Evolutionary conservation across 2,329 filamentous ascomycete genomes (phyloP).

Genomic region (Epicoccum nigrum): DNA sequence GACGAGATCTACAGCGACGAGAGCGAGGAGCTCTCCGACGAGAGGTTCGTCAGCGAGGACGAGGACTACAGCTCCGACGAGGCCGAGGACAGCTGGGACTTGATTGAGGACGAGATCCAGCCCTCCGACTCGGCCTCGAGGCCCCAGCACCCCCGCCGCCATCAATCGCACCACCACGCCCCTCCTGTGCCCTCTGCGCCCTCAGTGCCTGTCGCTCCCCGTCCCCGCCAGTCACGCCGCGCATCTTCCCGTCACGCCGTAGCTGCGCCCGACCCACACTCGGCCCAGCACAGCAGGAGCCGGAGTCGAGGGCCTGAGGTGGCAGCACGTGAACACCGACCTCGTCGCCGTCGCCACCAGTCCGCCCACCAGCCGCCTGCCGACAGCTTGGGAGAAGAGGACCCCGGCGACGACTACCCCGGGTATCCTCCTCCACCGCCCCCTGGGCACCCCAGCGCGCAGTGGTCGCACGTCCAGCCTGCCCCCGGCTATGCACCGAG

Average conservation of each 20-base stretch:
- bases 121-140: conserved; percentile 58
- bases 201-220: conserved; percentile 41
- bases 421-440: conserved; percentile 44
- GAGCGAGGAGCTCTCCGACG: conserved; percentile 30
- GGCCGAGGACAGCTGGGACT: conserved; percentile 31
- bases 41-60: conserved; percentile 1
- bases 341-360: conserved; percentile 41
- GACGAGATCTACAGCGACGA: conserved; percentile 29
- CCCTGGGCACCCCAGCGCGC: conserved; percentile 44
- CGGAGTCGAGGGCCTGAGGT: conserved; percentile 28
- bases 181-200: conserved; percentile 39
- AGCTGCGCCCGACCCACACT: conserved; percentile 39
- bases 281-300: conserved; percentile 43
- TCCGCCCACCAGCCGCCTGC: conserved; percentile 36
- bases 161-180: conserved; percentile 30
- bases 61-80: conserved; percentile 37
- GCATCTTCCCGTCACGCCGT: conserved; percentile 48
- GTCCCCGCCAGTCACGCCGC: conserved; percentile 48
- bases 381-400: conserved; percentile 29
- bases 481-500: conserved; percentile 48
- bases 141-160: conserved; percentile 39
- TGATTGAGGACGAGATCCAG: conserved; percentile 51
- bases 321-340: conserved; percentile 38
- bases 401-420: conserved; percentile 55
- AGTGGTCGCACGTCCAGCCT: conserved; percentile 46